phyloP scores from a whole-genome alignment of 768 basidiomycete species.

The Kwoniella mangroviensis region DNA sequence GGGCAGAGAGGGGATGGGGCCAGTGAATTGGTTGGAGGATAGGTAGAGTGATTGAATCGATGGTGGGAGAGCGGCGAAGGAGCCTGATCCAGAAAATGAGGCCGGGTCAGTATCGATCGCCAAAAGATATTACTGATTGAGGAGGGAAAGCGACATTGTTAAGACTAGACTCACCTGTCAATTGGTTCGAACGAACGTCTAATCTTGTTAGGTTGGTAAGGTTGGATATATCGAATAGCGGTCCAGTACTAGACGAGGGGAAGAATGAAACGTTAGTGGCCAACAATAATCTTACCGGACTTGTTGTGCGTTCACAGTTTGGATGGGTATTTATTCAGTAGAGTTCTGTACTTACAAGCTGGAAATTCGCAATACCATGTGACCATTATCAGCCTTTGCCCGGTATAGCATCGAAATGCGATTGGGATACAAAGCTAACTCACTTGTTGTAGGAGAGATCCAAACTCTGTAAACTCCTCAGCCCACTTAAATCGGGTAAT shows the following conservation, averaged over 20 bases:
- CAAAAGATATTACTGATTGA: no score
- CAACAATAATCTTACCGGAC: neutral
- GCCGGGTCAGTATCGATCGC: neutral
- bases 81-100: neutral
- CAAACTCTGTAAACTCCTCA: conserved; percentile 11
- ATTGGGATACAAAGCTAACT: no score
- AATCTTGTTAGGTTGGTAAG: conserved; percentile 22
- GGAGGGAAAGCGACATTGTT: neutral
- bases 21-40: conserved; percentile 27
- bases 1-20: conserved; percentile 20
- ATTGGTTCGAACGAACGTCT: conserved; percentile 26
- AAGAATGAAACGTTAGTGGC: neutral
- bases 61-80: conserved; percentile 5
- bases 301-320: neutral
- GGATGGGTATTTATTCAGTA: neutral
- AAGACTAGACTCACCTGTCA: conserved; percentile 22
- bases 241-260: conserved; percentile 22
- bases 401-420: no score
- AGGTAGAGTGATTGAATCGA: conserved; percentile 19
- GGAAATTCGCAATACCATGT: no score
- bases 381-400: no score
- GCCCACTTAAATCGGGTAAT: conserved; percentile 26
- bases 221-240: conserved; percentile 20
- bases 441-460: conserved; percentile 27
- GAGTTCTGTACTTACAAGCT: conserved; percentile 18